A percentile compares a stretch with the other conserved stretches of the same genome.
Conservation (phyloP, 805 yeast genomes). For the Metschnikowia koreensis region DNA sequence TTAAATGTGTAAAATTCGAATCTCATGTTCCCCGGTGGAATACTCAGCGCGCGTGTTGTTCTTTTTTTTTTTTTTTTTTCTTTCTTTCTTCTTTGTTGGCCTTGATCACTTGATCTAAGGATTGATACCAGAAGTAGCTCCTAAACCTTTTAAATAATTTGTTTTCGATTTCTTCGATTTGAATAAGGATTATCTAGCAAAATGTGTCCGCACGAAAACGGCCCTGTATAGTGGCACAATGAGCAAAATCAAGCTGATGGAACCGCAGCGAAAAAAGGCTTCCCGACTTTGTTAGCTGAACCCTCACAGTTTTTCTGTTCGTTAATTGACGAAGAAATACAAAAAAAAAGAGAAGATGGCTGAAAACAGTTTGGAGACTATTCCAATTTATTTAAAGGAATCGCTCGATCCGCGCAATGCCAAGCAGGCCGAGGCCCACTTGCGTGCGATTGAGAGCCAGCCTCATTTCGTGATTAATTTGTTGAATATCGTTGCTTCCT, state of each 20-base stretch:
- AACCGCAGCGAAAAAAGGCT: conserved; percentile 8
- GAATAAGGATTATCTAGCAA: neutral
- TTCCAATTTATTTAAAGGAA: conserved; percentile 56
- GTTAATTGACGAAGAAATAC: neutral
- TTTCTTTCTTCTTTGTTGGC: too few relatives aligned
- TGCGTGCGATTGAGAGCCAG: conserved; percentile 59
- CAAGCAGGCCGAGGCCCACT: conserved; percentile 61
- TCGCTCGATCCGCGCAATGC: conserved; percentile 65
- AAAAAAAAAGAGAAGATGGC: conserved; percentile 21
- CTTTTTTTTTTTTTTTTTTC: too few relatives aligned
- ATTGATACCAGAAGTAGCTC: too few relatives aligned
- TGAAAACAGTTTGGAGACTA: conserved; percentile 43
- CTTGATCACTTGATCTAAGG: too few relatives aligned
- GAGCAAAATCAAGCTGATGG: conserved; percentile 7
- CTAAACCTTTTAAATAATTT: too few relatives aligned
- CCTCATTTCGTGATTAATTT: conserved; percentile 77
- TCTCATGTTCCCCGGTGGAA: neutral
- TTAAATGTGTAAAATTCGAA: too few relatives aligned
- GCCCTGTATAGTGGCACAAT: conserved; percentile 6
- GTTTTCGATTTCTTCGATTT: neutral
- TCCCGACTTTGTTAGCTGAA: conserved; percentile 5
- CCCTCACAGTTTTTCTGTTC: conserved; percentile 4
- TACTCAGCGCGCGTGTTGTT: too few relatives aligned
- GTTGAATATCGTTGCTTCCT: conserved; percentile 72
- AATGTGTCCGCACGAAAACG: neutral